Base-by-base conservation (phyloP, 768 basidiomycete genomes). In the Termitomyces heimii region DNA sequence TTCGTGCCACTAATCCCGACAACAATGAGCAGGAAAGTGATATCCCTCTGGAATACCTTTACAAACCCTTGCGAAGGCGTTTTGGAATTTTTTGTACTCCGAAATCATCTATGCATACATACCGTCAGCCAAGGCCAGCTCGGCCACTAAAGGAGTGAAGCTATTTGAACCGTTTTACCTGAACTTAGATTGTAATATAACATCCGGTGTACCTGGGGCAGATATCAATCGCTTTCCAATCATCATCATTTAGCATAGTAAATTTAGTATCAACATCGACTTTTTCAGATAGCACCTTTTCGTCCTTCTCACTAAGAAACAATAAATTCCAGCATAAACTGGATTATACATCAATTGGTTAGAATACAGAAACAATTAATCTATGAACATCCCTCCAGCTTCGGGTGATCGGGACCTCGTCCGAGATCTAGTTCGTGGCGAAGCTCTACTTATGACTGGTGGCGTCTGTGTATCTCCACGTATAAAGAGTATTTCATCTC, bases 51-150 rank as follows among this genome's bases (percentile, higher is more conserved):
- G 52, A 64, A 26, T 65, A 58, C 37, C 60, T 71, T 20, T 60
- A 66, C n/a, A 66, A 67, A 20, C 70, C 69, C 12, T 34, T 68
- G 10, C 65, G 61, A 32, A 67, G 68, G 16, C 68, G 73, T 16
- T 76, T 73, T 64, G 75, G 75, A 6, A 75, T 76, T 62, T 76
- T 75, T 46, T 71, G 70, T 60, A 76, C 71, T 4, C 65, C 70
- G 10, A 74, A 74, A 53, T 65, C 63, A n/a, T 73, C 74, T 3
- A 70, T 71, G 67, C 63, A 65, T 46, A 60, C 60, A 49, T 58
- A 56, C 44, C 54, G 56, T 32, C 62, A 53, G 13, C 50, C 54
- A 9, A 47, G 57, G 22, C 50, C 58, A 47, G 45, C 47, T 18
- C 54, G 50, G 45, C 45, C 58, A 35, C 37, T 58, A 8, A 61